Evolutionary conservation across 352 stramenopile species (phyloP), one percentile per base, ranked within the genome.

Genomic region (Pythium sp.): DNA sequence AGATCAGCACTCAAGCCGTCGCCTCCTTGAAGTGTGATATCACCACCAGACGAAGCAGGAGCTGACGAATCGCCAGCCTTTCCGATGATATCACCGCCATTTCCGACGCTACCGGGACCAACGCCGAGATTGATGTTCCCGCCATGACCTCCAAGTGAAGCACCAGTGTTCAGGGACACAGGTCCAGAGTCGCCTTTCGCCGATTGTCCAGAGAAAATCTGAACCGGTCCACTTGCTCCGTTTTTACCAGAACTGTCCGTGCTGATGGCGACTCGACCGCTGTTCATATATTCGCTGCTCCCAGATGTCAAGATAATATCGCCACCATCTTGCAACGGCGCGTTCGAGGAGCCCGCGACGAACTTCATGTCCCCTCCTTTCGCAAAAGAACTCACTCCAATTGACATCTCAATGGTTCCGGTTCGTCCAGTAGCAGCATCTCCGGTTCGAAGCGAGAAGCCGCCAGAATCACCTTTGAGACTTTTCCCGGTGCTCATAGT

Each of bases 291-390:
- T 5, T 76, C 68, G 43, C 83, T 92, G 62, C 67, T 86, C 1
- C 94, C 96, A 62, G 88, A 95, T 15, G 65, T 78, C 64, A 98
- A 82, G 5, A 74, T 58, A 28, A 98, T 77, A 36, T 81, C 78
- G 34, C 93, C 94, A 56, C 94, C 94, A 68, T 77, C 80, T 69
- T 89, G 74, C 3, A 32, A 28, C 22, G 56, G 38, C 5, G 73
- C 70, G 66, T 53, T 74, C 4, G 80, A 81, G 0, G 75, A 84
- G 4, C 92, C 94, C 56, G 76, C 90, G 32, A 64, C 76, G 58
- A 97, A 75, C 22, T 81, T 75, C 22, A 98, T 77, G 59, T 83
- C 76, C 9, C 90, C 92, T 30, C 92, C 93, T 59, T 82, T 86
- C 28, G 70, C 41, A 2, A 72, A 71, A 41, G 68, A 77, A 49